Conservation (phyloP, 306 rosid species). For the Malus domestica region ASM211411v1 NC_041803.1:14585501-14586000, state of each 20-base stretch:
- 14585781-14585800: neutral
- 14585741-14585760: neutral
- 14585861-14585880: conserved; percentile 88
- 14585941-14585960: neutral
- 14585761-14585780: conserved; percentile 15
- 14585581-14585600: conserved; percentile 48
- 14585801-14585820: conserved; percentile 31
- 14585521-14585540: conserved; percentile 17
- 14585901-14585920: neutral
- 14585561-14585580: conserved; percentile 50
- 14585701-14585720: too few species aligned
- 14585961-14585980: neutral
- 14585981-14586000: neutral
- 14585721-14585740: too few species aligned
- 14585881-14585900: conserved; percentile 53
- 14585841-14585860: conserved; percentile 42
- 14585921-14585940: conserved; percentile 5
- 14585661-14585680: neutral
- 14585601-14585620: neutral
- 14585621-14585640: neutral
- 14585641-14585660: neutral
- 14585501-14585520: conserved; percentile 43
- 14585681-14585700: too few species aligned
- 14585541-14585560: conserved; percentile 19
- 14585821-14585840: conserved; percentile 49